phyloP scores from a whole-genome alignment of 2,329 filamentous ascomycete genomes.

The Alternaria burnsii region DNA sequence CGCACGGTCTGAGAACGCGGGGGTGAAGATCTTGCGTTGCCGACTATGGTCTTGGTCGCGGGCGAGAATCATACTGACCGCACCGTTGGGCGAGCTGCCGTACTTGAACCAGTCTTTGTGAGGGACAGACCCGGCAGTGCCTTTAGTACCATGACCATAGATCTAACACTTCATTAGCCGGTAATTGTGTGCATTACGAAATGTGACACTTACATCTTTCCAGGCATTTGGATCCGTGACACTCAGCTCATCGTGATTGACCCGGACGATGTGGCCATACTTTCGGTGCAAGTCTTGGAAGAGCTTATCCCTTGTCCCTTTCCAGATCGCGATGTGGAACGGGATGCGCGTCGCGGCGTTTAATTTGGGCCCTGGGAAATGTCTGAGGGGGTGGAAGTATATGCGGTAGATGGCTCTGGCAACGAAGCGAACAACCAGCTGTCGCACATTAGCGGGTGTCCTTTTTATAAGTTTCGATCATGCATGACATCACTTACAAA shows the following conservation, averaged over 20 bases:
- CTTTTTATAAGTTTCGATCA: not conserved
- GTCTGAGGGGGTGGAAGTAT: slow-evolving; percentile 48
- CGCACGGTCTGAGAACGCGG: slow-evolving; percentile 55
- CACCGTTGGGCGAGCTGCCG: slow-evolving; percentile 36
- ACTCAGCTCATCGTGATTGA: slow-evolving; percentile 53
- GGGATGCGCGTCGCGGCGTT: slow-evolving; percentile 49
- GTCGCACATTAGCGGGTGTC: slow-evolving; percentile 5
- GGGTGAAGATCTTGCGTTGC: slow-evolving; percentile 50
- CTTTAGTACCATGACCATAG: slow-evolving; percentile 38
- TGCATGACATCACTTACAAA: slow-evolving; percentile 8
- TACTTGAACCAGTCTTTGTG: slow-evolving; percentile 40
- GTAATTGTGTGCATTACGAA: not conserved
- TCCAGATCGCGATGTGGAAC: slow-evolving; percentile 32
- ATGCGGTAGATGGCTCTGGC: slow-evolving; percentile 46
- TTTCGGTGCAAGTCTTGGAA: slow-evolving; percentile 47
- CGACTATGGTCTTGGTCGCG: slow-evolving; percentile 49
- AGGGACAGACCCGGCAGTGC: slow-evolving; percentile 24
- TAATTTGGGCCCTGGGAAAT: slow-evolving; percentile 55
- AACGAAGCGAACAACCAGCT: slow-evolving; percentile 28
- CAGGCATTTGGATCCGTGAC: slow-evolving; percentile 50
- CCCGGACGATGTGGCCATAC: slow-evolving; percentile 54
- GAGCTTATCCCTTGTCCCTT: slow-evolving; percentile 31
- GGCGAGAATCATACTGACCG: slow-evolving; percentile 37
- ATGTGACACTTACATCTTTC: slow-evolving; percentile 33
- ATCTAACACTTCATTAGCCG: slow-evolving; percentile 17